Evolutionary conservation across 2,329 filamentous ascomycete species (phyloP).

Genomic region (Plenodomus biglobosus): DNA sequence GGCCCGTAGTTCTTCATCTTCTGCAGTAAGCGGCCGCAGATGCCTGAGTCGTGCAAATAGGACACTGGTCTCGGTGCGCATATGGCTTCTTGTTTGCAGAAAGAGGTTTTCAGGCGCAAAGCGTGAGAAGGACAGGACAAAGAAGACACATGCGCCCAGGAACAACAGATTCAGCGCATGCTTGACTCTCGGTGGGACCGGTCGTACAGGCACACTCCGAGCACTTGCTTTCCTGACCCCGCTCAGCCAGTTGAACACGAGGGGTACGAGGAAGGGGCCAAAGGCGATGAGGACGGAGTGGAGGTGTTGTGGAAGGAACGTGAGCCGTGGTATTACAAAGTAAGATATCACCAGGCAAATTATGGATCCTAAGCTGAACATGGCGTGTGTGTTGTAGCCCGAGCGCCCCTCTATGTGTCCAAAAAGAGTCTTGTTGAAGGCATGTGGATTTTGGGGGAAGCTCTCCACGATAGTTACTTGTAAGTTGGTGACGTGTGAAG

Average conservation of each 20-base stretch:
- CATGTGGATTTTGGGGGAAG: background rate
- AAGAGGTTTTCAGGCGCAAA: constrained; percentile 84
- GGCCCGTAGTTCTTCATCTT: constrained; percentile 66
- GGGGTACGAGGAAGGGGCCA: constrained; percentile 71
- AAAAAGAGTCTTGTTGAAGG: background rate
- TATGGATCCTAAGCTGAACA: constrained; percentile 40
- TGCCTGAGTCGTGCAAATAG: constrained; percentile 74
- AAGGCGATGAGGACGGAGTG: constrained; percentile 55
- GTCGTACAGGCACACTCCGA: constrained; percentile 53
- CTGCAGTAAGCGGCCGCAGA: constrained; percentile 59
- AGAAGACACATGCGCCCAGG: constrained; percentile 54
- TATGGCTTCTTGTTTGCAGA: constrained; percentile 70
- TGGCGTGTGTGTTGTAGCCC: constrained; percentile 9
- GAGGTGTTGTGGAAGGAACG: constrained; percentile 37
- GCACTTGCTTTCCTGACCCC: constrained; percentile 49
- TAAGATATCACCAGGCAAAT: constrained; percentile 37
- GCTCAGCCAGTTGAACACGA: constrained; percentile 66
- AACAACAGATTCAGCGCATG: constrained; percentile 64
- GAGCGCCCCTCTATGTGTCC: background rate
- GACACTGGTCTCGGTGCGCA: constrained; percentile 82
- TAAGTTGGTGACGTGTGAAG: background rate
- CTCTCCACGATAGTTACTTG: background rate
- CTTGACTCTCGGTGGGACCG: constrained; percentile 57
- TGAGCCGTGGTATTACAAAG: constrained; percentile 42
- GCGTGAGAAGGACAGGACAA: constrained; percentile 65